Conservation (phyloP, 116 monocot genomes). For the Thalassia testudinum region DNA sequence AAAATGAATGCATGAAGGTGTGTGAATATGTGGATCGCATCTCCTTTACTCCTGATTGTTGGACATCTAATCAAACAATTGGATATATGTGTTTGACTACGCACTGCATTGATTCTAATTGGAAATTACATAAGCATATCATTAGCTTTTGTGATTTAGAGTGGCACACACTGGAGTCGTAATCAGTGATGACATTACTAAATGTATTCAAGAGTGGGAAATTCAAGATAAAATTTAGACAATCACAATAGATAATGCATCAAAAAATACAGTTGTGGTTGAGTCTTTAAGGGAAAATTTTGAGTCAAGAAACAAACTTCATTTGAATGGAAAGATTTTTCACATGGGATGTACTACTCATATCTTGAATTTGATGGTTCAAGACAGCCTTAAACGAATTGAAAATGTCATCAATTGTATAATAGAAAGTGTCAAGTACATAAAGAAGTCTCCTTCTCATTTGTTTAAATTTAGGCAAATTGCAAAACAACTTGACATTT, state of each 20-base stretch:
- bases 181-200: neutral
- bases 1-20: neutral
- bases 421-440: too few relatives aligned
- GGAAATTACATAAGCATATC: neutral
- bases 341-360: too few relatives aligned
- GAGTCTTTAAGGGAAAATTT: neutral
- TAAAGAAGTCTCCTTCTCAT: slow-evolving; percentile 1
- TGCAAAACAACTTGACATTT: neutral
- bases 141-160: slow-evolving; percentile 2
- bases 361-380: neutral
- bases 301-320: neutral
- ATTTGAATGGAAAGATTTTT: neutral
- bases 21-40: too few relatives aligned
- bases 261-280: neutral
- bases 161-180: neutral
- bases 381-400: neutral
- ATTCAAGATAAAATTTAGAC: neutral
- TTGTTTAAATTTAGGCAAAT: slow-evolving; percentile 4
- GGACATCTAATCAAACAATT: slow-evolving; percentile 1
- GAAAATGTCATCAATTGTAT: neutral
- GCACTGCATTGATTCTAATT: slow-evolving; percentile 1
- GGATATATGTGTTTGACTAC: neutral
- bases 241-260: neutral
- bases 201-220: neutral
- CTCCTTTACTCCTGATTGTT: too few relatives aligned